A percentile compares a stretch with the other conserved stretches of the same genome.
Evolutionary conservation across 73 alveolate species (phyloP).

Genomic region (Paramecium octaurelia): DNA sequence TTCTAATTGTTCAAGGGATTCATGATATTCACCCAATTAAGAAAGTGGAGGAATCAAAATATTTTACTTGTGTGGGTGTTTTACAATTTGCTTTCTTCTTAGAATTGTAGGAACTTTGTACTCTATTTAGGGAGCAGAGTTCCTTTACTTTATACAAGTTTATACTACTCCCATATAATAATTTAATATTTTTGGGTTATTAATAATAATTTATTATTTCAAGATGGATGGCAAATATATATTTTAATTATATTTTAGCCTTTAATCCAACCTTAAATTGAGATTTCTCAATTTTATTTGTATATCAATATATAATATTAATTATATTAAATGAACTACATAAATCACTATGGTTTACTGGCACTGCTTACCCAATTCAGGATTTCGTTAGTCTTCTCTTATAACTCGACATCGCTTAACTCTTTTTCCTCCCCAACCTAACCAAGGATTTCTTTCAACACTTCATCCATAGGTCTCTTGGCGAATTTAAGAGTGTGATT

Average conservation of each 20-base stretch:
- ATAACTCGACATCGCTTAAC: background rate
- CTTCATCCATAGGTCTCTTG: background rate
- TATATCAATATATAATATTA: background rate
- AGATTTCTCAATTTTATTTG: background rate
- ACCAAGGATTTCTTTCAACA: background rate
- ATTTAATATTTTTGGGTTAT: background rate
- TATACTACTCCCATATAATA: conserved; percentile 8
- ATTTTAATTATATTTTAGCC: background rate
- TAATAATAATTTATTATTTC: background rate
- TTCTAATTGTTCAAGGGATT: background rate
- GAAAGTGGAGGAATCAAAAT: conserved; percentile 18
- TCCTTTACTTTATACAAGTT: background rate
- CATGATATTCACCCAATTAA: conserved; percentile 11
- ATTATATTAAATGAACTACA: background rate
- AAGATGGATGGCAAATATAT: background rate
- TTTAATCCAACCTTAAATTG: background rate
- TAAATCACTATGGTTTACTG: background rate
- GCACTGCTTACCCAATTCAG: background rate
- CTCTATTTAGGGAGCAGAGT: background rate
- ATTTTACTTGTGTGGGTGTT: background rate
- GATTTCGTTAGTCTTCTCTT: background rate
- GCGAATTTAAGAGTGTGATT: background rate
- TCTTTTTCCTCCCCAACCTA: background rate
- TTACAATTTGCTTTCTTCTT: background rate
- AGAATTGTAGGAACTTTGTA: background rate